Evolutionary conservation across 495 filamentous ascomycete species (phyloP).

Genomic region (Trichocladium uniseriatum): DNA sequence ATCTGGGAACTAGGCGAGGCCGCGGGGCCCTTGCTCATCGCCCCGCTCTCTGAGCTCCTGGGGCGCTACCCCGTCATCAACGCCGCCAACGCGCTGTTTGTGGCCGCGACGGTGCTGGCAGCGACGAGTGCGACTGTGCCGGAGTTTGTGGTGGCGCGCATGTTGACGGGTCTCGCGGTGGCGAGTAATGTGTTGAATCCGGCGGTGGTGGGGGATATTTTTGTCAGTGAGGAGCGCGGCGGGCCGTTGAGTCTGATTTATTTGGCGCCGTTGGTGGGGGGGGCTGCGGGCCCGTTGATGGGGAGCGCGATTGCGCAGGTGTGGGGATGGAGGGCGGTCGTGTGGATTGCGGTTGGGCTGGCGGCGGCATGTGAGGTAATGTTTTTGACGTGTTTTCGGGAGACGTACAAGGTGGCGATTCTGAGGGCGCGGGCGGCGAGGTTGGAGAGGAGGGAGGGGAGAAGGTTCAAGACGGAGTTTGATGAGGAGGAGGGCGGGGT

Average conservation of each 20-base stretch:
- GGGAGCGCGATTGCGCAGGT: constrained; percentile 51
- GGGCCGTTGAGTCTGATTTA: constrained; percentile 42
- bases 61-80: constrained; percentile 49
- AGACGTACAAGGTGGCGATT: constrained; percentile 45
- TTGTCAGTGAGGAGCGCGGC: constrained; percentile 40
- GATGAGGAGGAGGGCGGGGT: constrained; percentile 27
- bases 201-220: constrained; percentile 52
- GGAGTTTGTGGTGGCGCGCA: constrained; percentile 39
- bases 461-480: constrained; percentile 16
- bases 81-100: constrained; percentile 43
- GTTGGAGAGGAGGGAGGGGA: constrained; percentile 25
- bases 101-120: constrained; percentile 35
- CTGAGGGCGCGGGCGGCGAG: constrained; percentile 34
- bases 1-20: constrained; percentile 51
- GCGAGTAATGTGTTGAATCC: constrained; percentile 48
- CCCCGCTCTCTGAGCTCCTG: constrained; percentile 47
- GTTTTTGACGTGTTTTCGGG: constrained; percentile 38
- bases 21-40: constrained; percentile 50
- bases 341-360: constrained; percentile 44
- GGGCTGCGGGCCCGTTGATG: constrained; percentile 51
- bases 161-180: constrained; percentile 44
- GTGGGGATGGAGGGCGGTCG: constrained; percentile 47
- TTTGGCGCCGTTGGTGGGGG: constrained; percentile 39
- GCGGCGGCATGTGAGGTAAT: constrained; percentile 39
- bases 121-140: constrained; percentile 33